Base-by-base conservation (phyloP, 2,329 filamentous ascomycete genomes). In the Clonostachys rosea region DNA sequence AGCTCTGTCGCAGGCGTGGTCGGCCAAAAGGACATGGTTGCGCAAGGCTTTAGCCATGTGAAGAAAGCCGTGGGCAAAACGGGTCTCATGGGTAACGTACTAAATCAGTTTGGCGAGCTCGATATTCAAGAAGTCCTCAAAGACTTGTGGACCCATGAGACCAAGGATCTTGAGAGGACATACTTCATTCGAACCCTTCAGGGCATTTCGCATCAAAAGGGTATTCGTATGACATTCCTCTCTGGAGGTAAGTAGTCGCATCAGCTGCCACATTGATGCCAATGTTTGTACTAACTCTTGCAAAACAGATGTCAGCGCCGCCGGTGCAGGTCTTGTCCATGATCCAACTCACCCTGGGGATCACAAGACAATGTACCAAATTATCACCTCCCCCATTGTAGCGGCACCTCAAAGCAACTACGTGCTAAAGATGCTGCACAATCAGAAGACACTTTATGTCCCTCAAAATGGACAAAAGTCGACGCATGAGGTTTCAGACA, bases 351-450 rank as follows among this genome's bases (percentile, higher is more conserved):
- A 94, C 63, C 92, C 92, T 1, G 84, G 83, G 37, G 91, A 97
- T 67, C 91, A 97, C 77, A 99, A 97, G 71, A 96, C 94, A 30
- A 99, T 99, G 92, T 99, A 97, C 71, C 94, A 99, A 66, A 80
- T 99, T 64, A 96, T 97, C 63, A 86, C 91, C 2, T 91, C 91
- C 4, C 85, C 91, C 7, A 89, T 99, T 50, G 92, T 97, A 47
- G 95, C 95, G 42, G 87, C 88, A 0, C 92, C 94, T 0, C 87
- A 90, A 3, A 81, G 86, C 43, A 81, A 79, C 55, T 96, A 96
- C 68, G 85, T 97, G 40, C 78, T 97, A 56, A 95, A 95, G 65
- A 80, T 99, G 60, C 83, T 99, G n/a, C 91, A 97, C 75, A 94
- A 87, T 74, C 92, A 91, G 70, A 94, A 92, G 66, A 82, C 88